Conservation (phyloP, 2,329 filamentous ascomycete species). For the Verticillium klebahnii region DNA sequence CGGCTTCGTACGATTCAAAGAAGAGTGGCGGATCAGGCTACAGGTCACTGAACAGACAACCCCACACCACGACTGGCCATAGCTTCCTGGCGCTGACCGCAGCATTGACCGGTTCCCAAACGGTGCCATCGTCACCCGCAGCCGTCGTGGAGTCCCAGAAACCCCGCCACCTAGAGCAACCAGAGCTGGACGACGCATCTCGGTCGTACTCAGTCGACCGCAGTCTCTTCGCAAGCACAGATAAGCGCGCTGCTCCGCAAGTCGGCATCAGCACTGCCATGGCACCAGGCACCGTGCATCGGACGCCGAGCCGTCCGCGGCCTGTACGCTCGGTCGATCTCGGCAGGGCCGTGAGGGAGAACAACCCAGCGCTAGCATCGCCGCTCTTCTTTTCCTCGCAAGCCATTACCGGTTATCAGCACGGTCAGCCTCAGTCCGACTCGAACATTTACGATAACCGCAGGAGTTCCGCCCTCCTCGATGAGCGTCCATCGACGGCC, state of each 20-base stretch:
- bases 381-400: constrained; percentile 34
- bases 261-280: constrained; percentile 58
- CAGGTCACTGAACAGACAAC: background rate
- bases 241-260: constrained; percentile 61
- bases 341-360: constrained; percentile 19
- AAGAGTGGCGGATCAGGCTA: background rate
- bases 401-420: constrained; percentile 34
- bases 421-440: constrained; percentile 39
- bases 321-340: constrained; percentile 41
- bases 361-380: constrained; percentile 24
- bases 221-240: constrained; percentile 50
- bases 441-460: constrained; percentile 36
- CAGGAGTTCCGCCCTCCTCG: constrained; percentile 26
- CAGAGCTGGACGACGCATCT: constrained; percentile 37
- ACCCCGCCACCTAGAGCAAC: constrained; percentile 28
- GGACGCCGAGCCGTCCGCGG: constrained; percentile 30
- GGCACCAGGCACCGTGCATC: constrained; percentile 56
- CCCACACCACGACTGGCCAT: constrained; percentile 22
- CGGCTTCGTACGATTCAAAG: background rate
- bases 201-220: constrained; percentile 62
- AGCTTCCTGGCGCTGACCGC: constrained; percentile 38
- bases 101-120: constrained; percentile 13
- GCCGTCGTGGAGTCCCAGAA: constrained; percentile 24
- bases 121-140: constrained; percentile 29
- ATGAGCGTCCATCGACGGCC: constrained; percentile 43